These are phyloP conservation scores for Phytophthora fragariae DNA, from an alignment of 352 stramenopile species.

Conservation along the genomic window DNA sequence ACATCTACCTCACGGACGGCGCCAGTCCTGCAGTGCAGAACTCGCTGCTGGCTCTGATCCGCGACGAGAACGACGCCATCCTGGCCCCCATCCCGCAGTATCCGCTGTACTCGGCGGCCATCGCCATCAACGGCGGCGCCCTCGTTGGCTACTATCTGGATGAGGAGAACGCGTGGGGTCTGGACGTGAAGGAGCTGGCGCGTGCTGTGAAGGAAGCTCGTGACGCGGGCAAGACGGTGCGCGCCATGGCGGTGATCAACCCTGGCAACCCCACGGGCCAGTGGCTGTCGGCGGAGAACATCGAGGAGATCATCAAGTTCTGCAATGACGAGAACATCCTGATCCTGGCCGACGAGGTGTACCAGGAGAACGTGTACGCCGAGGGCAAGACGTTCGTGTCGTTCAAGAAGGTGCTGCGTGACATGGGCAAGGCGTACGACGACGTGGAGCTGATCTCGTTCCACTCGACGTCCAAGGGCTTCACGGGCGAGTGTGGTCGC, in stretches of 20 bases:
- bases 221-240: slow-evolving; percentile 91
- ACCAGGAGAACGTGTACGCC: slow-evolving; percentile 99
- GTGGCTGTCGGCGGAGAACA: slow-evolving; percentile 87
- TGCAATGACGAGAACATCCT: slow-evolving; percentile 95
- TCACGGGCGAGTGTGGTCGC: slow-evolving; percentile 98
- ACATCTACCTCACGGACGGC: slow-evolving; percentile 98
- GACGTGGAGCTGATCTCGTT: slow-evolving; percentile 98
- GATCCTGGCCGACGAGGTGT: slow-evolving; percentile 99
- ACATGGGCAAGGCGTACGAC: slow-evolving; percentile 85
- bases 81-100: slow-evolving; percentile 99
- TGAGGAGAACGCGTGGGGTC: slow-evolving; percentile 94
- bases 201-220: slow-evolving; percentile 90
- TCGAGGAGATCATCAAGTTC: slow-evolving; percentile 96
- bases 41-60: slow-evolving; percentile 93
- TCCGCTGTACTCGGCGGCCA: slow-evolving; percentile 98
- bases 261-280: slow-evolving; percentile 98
- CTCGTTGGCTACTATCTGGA: slow-evolving; percentile 98
- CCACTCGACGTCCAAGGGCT: slow-evolving; percentile 98
- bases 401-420: slow-evolving; percentile 94
- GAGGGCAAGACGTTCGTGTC: slow-evolving; percentile 93
- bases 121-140: slow-evolving; percentile 94
- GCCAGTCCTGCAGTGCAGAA: slow-evolving; percentile 96
- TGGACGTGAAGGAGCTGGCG: slow-evolving; percentile 91
- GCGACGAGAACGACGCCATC: slow-evolving; percentile 88
- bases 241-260: slow-evolving; percentile 99